Evolutionary conservation across 2,329 filamentous ascomycete species (phyloP), one percentile per base, ranked within the genome.

Genomic region (Endocalyx cinctus): DNA sequence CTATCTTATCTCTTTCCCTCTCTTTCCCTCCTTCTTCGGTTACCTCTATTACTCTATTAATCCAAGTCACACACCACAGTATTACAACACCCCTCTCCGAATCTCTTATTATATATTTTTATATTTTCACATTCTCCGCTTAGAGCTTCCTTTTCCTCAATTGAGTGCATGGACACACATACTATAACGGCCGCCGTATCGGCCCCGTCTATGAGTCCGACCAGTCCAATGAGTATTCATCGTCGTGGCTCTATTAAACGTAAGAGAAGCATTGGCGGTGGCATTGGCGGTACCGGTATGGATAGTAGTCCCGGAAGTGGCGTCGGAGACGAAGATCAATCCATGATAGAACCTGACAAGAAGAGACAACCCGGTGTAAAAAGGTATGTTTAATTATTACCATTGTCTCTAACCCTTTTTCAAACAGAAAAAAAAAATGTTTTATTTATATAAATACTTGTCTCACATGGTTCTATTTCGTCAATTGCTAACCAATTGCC

Each of bases 301-400:
- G 77, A 80, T 38, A 81, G 76, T 54, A 81, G 77, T 44, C 77
- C 77, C 4, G 75, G 70, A 17, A 81, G 74, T 42, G 52, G 40
- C 50, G 64, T 69, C 31, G 70, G 69, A 37, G 72, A 72, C 36
- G 68, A 78, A 37, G 77, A 79, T 38, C 74, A 78, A 17, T 69
- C 78, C 35, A 57, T 66, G 31, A 63, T 66, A 30, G 69, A 74
- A 33, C 60, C 67, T 29, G 75, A 79, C 49, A 76, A 75, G 60
- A 78, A 77, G 59, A 70, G 78, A 40, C 76, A 81, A 46, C 79
- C 79, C 17, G 79, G 79, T 34, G 79, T 83, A 30, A 87, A 90
- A 66, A 73, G 86, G 50, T n/a, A n/a, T n/a, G n/a, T n/a, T n/a
- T n/a, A n/a, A n/a, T n/a, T n/a, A n/a, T n/a, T n/a, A n/a, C n/a